These are phyloP conservation scores for Aquanectria penicillioides DNA, from an alignment of 2,329 filamentous ascomycete species.

Conservation along the genomic window DNA sequence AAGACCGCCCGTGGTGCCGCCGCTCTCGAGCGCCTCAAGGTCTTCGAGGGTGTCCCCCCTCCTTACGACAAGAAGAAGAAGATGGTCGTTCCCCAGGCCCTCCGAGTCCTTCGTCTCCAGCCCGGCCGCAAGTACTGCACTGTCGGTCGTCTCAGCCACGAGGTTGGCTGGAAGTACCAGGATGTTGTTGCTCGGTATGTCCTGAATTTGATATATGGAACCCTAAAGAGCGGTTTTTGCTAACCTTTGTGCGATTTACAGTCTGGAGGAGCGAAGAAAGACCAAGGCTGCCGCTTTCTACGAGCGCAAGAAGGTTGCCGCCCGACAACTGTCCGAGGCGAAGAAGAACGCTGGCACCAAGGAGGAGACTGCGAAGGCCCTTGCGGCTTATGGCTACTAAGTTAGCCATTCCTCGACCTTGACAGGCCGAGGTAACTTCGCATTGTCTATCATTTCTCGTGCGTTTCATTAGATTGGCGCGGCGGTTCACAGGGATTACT, in stretches of 20 bases:
- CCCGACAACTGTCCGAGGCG: slow-evolving; percentile 89
- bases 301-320: slow-evolving; percentile 98
- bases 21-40: slow-evolving; percentile 98
- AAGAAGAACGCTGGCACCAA: slow-evolving; percentile 92
- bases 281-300: slow-evolving; percentile 99
- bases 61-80: slow-evolving; percentile 99
- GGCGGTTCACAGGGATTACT: slow-evolving; percentile 62
- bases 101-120: slow-evolving; percentile 95
- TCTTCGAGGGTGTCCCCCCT: slow-evolving; percentile 98
- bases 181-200: slow-evolving; percentile 97
- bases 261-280: slow-evolving; percentile 99
- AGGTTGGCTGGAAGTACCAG: slow-evolving; percentile 99
- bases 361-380: slow-evolving; percentile 86
- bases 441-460: slow-evolving; percentile 59
- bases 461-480: slow-evolving; percentile 65
- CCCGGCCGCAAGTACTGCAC: slow-evolving; percentile 99
- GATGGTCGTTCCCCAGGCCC: slow-evolving; percentile 98
- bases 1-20: slow-evolving; percentile 98
- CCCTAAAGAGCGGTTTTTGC: slow-evolving; percentile 11
- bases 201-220: too few species aligned
- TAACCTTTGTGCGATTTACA: slow-evolving; percentile 53
- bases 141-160: slow-evolving; percentile 95
- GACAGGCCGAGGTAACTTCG: slow-evolving; percentile 46
- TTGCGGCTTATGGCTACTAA: slow-evolving; percentile 94
- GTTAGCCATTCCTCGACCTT: slow-evolving; percentile 44